A percentile compares a stretch with the other conserved stretches of the same genome.
Evolutionary conservation across 192 early-diverging fungal species (phyloP).

Genomic region (Umbelopsis vinacea): DNA sequence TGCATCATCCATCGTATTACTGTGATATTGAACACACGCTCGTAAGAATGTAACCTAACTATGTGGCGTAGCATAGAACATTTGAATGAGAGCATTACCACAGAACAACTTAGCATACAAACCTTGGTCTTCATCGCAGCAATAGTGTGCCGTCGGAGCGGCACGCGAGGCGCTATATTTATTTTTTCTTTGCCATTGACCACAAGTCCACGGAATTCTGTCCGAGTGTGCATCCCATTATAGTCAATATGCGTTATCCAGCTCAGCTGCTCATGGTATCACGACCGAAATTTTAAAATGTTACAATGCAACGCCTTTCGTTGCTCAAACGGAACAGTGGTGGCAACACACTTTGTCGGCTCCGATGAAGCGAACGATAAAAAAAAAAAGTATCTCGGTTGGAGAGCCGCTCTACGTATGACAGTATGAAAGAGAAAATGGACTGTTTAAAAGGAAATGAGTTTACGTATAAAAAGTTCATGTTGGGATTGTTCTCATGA

Average conservation of each 20-base stretch:
- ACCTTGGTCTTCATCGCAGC: not conserved
- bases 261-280: constrained; percentile 3
- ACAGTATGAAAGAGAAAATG: too few species aligned
- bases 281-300: not conserved
- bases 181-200: not conserved
- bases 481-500: not conserved
- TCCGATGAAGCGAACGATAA: too few species aligned
- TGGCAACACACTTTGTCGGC: not conserved
- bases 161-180: not conserved
- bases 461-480: too few species aligned
- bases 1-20: not conserved
- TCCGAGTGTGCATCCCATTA: not conserved
- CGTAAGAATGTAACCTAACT: not conserved
- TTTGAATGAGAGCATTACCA: not conserved
- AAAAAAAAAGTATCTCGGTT: too few species aligned
- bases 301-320: not conserved
- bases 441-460: too few species aligned
- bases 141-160: too few species aligned
- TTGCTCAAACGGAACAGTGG: not conserved
- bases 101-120: not conserved
- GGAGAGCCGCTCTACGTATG: too few species aligned
- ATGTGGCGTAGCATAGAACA: constrained; percentile 1
- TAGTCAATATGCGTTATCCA: not conserved
- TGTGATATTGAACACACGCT: not conserved
- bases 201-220: not conserved